These are phyloP conservation scores for Collybia mongolica DNA, from an alignment of 768 basidiomycete species.

Conservation along the genomic window DNA sequence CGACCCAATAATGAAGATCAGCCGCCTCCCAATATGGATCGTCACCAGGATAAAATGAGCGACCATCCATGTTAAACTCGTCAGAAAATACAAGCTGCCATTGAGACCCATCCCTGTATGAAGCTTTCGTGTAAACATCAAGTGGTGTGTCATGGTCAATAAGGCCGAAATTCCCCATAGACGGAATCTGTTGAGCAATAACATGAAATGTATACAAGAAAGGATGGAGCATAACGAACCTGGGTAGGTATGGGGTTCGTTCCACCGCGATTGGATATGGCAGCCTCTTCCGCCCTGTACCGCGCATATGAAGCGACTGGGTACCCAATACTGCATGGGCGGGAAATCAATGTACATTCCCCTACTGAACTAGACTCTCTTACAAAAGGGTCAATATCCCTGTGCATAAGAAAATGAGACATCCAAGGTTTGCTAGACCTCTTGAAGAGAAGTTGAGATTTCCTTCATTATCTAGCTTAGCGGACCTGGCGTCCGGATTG, in stretches of 20 bases:
- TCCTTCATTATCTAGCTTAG: conserved; percentile 25
- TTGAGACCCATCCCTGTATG: conserved; percentile 55
- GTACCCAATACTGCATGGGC: conserved; percentile 42
- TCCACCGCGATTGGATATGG: conserved; percentile 42
- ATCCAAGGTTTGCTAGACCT: conserved; percentile 73
- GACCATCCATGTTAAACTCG: conserved; percentile 75
- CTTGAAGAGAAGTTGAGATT: conserved; percentile 52
- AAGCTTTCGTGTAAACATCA: conserved; percentile 50
- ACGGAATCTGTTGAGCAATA: conserved; percentile 50
- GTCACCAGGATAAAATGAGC: conserved; percentile 79
- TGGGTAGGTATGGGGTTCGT: conserved; percentile 66
- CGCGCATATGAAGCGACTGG: conserved; percentile 34
- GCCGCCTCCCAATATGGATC: conserved; percentile 86
- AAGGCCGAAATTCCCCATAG: conserved; percentile 56
- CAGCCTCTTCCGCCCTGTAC: not conserved
- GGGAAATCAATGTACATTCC: not conserved
- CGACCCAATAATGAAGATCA: conserved; percentile 77
- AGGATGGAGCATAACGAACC: conserved; percentile 24
- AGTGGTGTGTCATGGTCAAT: conserved; percentile 61
- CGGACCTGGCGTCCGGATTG: conserved; percentile 47
- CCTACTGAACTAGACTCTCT: conserved; percentile 4
- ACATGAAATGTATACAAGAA: conserved; percentile 14
- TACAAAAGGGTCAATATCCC: conserved; percentile 60
- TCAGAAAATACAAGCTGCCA: conserved; percentile 73
- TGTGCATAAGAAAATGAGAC: conserved; percentile 52